These are phyloP conservation scores for Bruguiera sexangula DNA, from an alignment of 345 rosid species.

Conservation along the genomic window DNA sequence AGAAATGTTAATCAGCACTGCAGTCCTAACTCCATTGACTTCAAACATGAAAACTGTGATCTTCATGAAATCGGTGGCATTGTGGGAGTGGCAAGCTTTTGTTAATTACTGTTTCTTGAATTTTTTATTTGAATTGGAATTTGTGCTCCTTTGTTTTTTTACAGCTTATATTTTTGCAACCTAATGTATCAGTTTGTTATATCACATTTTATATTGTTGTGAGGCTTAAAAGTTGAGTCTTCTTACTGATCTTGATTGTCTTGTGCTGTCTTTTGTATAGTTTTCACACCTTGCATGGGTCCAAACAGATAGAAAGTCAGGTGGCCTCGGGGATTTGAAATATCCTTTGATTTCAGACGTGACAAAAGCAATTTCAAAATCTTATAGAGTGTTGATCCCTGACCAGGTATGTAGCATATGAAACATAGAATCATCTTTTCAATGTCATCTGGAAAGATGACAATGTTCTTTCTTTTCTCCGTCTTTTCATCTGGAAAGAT, in stretches of 20 bases:
- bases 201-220: not conserved
- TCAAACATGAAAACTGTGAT: not conserved
- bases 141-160: not conserved
- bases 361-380: conserved; percentile 86
- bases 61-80: not conserved
- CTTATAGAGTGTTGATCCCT: conserved; percentile 79
- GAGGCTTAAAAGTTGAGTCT: not conserved
- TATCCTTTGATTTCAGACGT: conserved; percentile 85
- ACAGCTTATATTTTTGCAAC: not conserved
- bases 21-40: not conserved
- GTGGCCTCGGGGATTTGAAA: conserved; percentile 95
- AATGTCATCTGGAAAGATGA: not conserved
- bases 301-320: conserved; percentile 94
- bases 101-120: not conserved
- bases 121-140: not conserved
- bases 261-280: conserved; percentile 30
- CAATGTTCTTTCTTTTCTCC: not conserved
- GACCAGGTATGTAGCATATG: conserved; percentile 56
- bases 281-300: conserved; percentile 99
- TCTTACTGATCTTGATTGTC: not conserved
- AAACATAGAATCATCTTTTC: not conserved
- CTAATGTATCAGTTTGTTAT: not conserved
- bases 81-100: not conserved
- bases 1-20: no score
- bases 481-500: not conserved